A percentile compares a stretch with the other conserved stretches of the same genome.
phyloP scores from a whole-genome alignment of 2,329 filamentous ascomycete genomes.

The Penicillium occitanis region DNA sequence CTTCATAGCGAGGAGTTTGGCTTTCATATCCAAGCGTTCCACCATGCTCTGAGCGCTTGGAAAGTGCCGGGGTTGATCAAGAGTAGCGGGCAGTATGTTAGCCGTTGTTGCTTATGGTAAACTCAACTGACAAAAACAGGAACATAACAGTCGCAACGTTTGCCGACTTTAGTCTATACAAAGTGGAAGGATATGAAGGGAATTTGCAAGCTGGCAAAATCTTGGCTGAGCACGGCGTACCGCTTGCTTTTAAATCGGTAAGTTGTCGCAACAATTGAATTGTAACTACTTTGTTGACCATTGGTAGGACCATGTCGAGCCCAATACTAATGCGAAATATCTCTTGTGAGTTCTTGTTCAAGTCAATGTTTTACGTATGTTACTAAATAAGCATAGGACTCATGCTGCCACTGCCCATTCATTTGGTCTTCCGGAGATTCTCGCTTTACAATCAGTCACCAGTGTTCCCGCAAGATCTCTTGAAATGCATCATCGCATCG shows the following conservation, averaged over 20 bases:
- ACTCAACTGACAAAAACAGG: constrained; percentile 47
- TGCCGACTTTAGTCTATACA: constrained; percentile 72
- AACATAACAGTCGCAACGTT: constrained; percentile 61
- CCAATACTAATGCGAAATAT: constrained; percentile 44
- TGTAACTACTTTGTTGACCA: not conserved
- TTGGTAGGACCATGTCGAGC: constrained; percentile 35
- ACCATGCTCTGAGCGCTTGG: constrained; percentile 68
- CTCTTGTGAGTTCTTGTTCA: constrained; percentile 31
- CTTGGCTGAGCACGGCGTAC: constrained; percentile 64
- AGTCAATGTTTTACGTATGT: not conserved
- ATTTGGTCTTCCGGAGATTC: constrained; percentile 62
- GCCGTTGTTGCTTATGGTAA: constrained; percentile 30
- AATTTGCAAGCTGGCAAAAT: constrained; percentile 67
- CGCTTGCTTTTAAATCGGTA: constrained; percentile 66
- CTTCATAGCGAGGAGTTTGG: constrained; percentile 71
- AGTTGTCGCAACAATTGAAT: not conserved
- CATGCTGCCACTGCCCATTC: constrained; percentile 53
- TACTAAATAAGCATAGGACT: constrained; percentile 30
- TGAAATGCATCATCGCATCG: constrained; percentile 58
- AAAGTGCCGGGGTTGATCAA: constrained; percentile 60
- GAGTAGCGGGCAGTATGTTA: constrained; percentile 25
- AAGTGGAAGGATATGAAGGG: constrained; percentile 64
- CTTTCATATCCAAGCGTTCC: constrained; percentile 65
- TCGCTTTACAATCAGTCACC: constrained; percentile 59
- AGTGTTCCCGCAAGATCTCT: constrained; percentile 59